Base-by-base conservation (phyloP, 2,329 filamentous ascomycete species). In the Dothiorella sarmentorum region DNA sequence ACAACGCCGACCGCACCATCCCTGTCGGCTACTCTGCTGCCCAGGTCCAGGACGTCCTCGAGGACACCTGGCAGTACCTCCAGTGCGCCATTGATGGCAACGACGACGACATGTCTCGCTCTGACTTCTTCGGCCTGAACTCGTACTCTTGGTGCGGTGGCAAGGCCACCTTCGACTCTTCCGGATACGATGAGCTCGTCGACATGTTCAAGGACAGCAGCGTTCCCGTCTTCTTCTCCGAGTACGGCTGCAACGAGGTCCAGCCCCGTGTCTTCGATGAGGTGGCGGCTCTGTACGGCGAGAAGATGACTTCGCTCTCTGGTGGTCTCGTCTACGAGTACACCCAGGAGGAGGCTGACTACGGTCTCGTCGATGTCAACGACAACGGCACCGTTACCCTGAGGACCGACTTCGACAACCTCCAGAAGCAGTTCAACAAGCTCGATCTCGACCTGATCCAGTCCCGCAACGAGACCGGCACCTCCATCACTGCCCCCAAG, bases 251-350 rank as follows among this genome's bases (percentile, higher is more conserved):
- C 83, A 93, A 91, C 77, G 78, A 80, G 35, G 83, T 85, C 13
- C 71, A 76, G 26, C 86, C 88, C 13, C 87, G 90, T 65, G 74
- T 85, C 66, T 94, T 91, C 76, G 87, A 88, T 64, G 90, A 94
- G 74, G 86, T 91, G 11, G 79, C 78, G 58, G 78, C 85, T 62
- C 85, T 94, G 64, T 93, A 93, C 73, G 82, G 88, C 59, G 67
- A 79, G 37, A 66, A 90, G 63, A 91, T 93, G 87, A 86, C 78
- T 17, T 78, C 84, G 59, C 85, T 93, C 68, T 87, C 85, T 57
- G 90, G 90, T 62, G 89, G 89, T 63, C 80, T 94, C 44, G 88
- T 93, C 44, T 94, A 93, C 77, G 88, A 94, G 74, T 93, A 84
- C 73, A 85, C 85, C 1, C 81, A 91, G 73, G 90, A 92, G 70